phyloP scores from a whole-genome alignment of 192 early-diverging fungal genomes.

The Kappamyces sp. region DNA sequence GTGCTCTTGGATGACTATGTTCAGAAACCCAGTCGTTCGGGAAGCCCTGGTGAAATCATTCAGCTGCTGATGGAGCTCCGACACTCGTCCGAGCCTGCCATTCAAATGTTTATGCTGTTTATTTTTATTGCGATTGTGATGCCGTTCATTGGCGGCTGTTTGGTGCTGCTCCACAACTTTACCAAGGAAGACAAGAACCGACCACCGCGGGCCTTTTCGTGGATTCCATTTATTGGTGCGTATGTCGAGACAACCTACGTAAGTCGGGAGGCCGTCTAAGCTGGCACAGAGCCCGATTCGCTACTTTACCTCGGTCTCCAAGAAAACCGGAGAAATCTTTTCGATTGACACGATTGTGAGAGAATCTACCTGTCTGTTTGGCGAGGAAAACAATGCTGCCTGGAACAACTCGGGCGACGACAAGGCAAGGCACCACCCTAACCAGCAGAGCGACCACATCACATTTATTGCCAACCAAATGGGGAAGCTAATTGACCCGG shows the following conservation, averaged over 20 bases:
- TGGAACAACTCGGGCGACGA: not conserved
- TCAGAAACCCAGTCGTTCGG: not conserved
- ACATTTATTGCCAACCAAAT: slow-evolving; percentile 4
- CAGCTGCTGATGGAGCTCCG: slow-evolving; percentile 5
- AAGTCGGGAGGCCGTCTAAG: not conserved
- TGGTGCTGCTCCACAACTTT: not conserved
- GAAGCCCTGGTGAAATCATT: slow-evolving; percentile 12
- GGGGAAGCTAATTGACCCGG: not conserved
- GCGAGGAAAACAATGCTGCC: slow-evolving; percentile 3
- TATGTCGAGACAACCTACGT: not conserved
- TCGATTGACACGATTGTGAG: slow-evolving; percentile 2
- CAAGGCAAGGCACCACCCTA: not conserved
- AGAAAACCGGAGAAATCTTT: not conserved
- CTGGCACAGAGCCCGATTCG: slow-evolving; percentile 3
- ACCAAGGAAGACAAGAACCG: slow-evolving; percentile 5
- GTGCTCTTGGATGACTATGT: slow-evolving; percentile 6
- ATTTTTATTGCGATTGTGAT: slow-evolving; percentile 7
- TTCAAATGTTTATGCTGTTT: slow-evolving; percentile 12
- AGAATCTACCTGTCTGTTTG: not conserved
- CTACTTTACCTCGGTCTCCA: not conserved
- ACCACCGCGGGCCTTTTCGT: slow-evolving; percentile 3
- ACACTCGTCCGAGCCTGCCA: slow-evolving; percentile 12
- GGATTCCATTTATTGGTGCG: slow-evolving; percentile 2
- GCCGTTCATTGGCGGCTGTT: slow-evolving; percentile 9
- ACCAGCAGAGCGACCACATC: slow-evolving; percentile 1